Evolutionary conservation across 2,329 filamentous ascomycete genomes (phyloP).

Genomic region (Aspergillus ibericus): DNA sequence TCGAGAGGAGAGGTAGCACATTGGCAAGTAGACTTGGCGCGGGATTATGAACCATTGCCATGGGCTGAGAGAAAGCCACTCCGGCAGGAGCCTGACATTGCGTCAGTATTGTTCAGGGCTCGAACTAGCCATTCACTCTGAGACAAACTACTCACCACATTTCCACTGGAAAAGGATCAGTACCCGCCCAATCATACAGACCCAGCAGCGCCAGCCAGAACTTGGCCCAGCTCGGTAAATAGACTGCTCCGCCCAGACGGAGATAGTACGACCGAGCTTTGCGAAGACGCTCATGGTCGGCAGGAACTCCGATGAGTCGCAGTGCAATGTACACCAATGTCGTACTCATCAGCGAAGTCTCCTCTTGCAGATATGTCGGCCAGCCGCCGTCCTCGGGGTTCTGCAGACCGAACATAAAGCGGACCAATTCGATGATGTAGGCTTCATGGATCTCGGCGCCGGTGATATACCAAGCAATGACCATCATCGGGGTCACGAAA

Average conservation of each 20-base stretch:
- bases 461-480: conserved; percentile 11
- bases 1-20: conserved; percentile 7
- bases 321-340: conserved; percentile 6
- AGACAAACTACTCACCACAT: neutral
- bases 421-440: neutral
- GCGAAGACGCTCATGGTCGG: neutral
- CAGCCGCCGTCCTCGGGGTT: conserved; percentile 9
- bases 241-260: neutral
- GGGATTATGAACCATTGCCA: conserved; percentile 11
- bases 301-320: conserved; percentile 5
- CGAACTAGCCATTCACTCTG: neutral
- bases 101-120: neutral
- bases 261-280: neutral
- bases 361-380: neutral
- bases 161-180: conserved; percentile 4
- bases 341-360: conserved; percentile 5
- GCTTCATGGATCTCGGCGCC: conserved; percentile 2
- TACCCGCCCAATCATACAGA: conserved; percentile 7
- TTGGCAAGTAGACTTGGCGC: conserved; percentile 4
- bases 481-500: conserved; percentile 8
- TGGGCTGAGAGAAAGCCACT: conserved; percentile 7
- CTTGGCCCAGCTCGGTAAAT: conserved; percentile 10
- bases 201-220: conserved; percentile 13
- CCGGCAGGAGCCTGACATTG: neutral
- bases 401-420: neutral